phyloP scores from a whole-genome alignment of 2,329 filamentous ascomycete species.

The Cladosporium sp. region DNA sequence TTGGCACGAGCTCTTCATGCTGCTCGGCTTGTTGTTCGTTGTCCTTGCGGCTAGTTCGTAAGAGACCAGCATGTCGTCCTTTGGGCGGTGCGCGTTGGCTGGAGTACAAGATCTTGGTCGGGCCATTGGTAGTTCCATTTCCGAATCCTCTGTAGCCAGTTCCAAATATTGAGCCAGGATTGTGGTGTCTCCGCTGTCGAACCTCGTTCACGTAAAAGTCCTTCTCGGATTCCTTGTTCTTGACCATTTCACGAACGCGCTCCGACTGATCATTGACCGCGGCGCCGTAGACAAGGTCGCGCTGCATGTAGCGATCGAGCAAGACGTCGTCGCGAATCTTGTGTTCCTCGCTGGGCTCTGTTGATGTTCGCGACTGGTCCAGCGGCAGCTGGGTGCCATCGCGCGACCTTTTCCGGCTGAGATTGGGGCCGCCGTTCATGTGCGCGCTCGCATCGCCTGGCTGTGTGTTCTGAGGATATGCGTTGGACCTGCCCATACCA shows the following conservation, averaged over 20 bases:
- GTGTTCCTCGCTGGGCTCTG: constrained; percentile 22
- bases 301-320: constrained; percentile 64
- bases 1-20: constrained; percentile 85
- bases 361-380: constrained; percentile 22
- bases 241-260: constrained; percentile 49
- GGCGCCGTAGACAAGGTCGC: constrained; percentile 61
- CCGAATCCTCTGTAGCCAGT: constrained; percentile 84
- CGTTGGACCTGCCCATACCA: constrained; percentile 37
- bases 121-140: constrained; percentile 75
- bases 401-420: constrained; percentile 59
- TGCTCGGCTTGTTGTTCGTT: constrained; percentile 84
- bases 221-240: constrained; percentile 65
- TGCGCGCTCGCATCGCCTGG: constrained; percentile 29
- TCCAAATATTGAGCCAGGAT: constrained; percentile 62
- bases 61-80: constrained; percentile 68
- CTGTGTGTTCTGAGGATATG: constrained; percentile 13
- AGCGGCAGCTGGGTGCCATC: constrained; percentile 57
- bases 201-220: constrained; percentile 66
- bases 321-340: constrained; percentile 39
- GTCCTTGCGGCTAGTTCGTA: constrained; percentile 77
- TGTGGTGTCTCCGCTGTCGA: constrained; percentile 58
- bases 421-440: constrained; percentile 40
- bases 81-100: constrained; percentile 73
- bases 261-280: constrained; percentile 52
- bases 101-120: constrained; percentile 73